Evolutionary conservation across 1,139 yeast genomes (phyloP), one percentile per base, ranked within the genome.

Genomic region (Eremothecium sinecaudum): DNA sequence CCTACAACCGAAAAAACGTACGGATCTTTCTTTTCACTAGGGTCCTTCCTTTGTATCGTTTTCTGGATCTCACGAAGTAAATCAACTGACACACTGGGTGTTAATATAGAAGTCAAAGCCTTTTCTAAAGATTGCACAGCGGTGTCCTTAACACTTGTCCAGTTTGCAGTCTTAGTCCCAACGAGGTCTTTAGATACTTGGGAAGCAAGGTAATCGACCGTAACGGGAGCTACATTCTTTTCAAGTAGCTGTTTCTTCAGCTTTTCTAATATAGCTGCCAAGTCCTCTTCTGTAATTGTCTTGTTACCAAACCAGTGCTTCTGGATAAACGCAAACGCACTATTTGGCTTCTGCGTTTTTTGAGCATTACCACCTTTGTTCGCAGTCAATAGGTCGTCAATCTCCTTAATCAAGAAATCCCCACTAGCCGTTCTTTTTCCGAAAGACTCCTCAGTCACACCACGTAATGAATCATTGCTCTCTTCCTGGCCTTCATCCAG

Each of bases 1-100:
- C 98, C 98, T 20, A 90, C 98, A 13, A 90, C 92, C 0, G 97
- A 86, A 39, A 90, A 84, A 11, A 90, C 96, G 48, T 84, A 90
- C 1, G 98, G 97, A 22, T 70, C 61, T n/a, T 56, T 48, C 10
- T 58, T 53, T 14, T 53, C 53, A 8, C 48, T 48, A 3, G 42
- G 18, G n/a, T 53, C 53, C 23, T 30, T 43, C 8, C 34, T 35
- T 10, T 41, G 24, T 22, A 66, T 61, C 35, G 62, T 64, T 28
- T 63, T 61, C 52, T 81, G 81, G 38, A 90, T 82, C 49, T 86
- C 94, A 46, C 83, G 82, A 19, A 90, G 66, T 40, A 90, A 64
- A 53, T 90, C 94, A 1, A 90, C 76, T 1, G 96, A 84, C 1
- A 92, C 84, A 44, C 87, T 83, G 9, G 98, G 98, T 0, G 98